phyloP scores from a whole-genome alignment of 2,329 filamentous ascomycete genomes.

The Calonectria pseudoturangicola region DNA sequence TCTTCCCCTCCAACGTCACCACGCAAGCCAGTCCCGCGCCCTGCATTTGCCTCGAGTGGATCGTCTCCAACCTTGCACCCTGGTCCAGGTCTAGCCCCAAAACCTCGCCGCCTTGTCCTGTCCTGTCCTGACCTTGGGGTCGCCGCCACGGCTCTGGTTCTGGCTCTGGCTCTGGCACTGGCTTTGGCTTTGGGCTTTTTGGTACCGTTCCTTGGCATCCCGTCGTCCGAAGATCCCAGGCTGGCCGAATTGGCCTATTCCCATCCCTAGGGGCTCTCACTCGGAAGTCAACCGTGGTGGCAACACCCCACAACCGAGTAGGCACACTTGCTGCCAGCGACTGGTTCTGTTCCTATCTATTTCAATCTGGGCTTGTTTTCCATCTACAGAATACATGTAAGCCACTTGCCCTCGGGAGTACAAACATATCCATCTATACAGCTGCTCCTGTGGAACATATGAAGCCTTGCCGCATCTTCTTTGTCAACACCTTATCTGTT shows the following conservation, averaged over 20 bases:
- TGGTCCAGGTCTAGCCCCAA: conserved; percentile 47
- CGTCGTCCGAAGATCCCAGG: conserved; percentile 52
- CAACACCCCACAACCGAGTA: conserved; percentile 43
- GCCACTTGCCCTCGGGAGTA: conserved; percentile 41
- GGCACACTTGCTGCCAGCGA: conserved; percentile 31
- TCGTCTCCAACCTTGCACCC: conserved; percentile 39
- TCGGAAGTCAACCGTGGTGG: conserved; percentile 52
- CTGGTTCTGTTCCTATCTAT: conserved; percentile 35
- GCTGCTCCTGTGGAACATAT: not conserved
- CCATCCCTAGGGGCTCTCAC: conserved; percentile 35
- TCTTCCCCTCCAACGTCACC: conserved; percentile 34
- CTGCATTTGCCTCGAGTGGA: conserved; percentile 50
- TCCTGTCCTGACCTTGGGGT: conserved; percentile 34
- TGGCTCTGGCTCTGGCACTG: conserved; percentile 32
- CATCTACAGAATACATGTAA: conserved; percentile 41
- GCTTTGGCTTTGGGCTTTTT: conserved; percentile 29
- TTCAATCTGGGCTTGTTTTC: conserved; percentile 34
- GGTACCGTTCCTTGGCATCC: conserved; percentile 50
- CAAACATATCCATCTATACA: conserved; percentile 13
- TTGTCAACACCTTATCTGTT: conserved; percentile 27
- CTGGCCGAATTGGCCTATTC: conserved; percentile 29
- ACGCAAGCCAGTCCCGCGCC: conserved; percentile 48
- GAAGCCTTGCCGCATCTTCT: not conserved
- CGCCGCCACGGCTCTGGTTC: conserved; percentile 47
- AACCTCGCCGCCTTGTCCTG: conserved; percentile 32